A percentile compares a stretch with the other conserved stretches of the same genome.
These are phyloP conservation scores for Jatropha multifida DNA, from an alignment of 441 rosid species.

Conservation along the genomic window DNA sequence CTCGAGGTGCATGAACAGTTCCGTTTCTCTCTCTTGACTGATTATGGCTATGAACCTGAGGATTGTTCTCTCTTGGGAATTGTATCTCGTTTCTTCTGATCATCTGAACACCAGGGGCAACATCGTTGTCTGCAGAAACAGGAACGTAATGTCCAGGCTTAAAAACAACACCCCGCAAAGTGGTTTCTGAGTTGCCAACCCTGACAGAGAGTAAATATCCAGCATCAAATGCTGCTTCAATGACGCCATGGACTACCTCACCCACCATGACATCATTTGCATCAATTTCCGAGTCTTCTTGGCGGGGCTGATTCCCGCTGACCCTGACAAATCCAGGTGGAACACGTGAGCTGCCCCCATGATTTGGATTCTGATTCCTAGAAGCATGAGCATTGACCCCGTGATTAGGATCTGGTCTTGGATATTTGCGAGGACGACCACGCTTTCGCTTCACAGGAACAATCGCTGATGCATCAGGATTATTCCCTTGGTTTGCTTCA, in stretches of 20 bases:
- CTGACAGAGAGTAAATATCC: conserved; percentile 78
- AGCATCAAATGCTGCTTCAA: conserved; percentile 84
- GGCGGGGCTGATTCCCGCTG: conserved; percentile 38
- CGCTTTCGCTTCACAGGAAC: conserved; percentile 67
- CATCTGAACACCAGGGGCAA: conserved; percentile 72
- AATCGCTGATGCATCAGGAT: conserved; percentile 41
- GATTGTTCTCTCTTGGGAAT: conserved; percentile 26
- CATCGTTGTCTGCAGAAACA: conserved; percentile 58
- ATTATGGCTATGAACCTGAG: background rate
- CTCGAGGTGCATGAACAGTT: conserved; percentile 27
- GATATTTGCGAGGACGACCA: conserved; percentile 86
- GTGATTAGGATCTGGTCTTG: conserved; percentile 27
- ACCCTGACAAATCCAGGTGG: conserved; percentile 38
- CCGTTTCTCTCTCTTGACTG: conserved; percentile 36
- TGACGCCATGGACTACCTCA: conserved; percentile 58
- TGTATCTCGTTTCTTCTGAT: conserved; percentile 55
- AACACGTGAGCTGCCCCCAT: conserved; percentile 31
- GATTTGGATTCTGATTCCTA: conserved; percentile 31
- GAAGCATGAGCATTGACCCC: conserved; percentile 19
- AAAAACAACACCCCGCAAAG: conserved; percentile 75
- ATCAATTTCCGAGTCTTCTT: conserved; percentile 28
- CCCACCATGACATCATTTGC: conserved; percentile 49
- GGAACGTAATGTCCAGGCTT: conserved; percentile 69
- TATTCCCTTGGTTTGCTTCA: conserved; percentile 44
- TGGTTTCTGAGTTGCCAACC: conserved; percentile 58